phyloP scores from a whole-genome alignment of 176 grass and related monocot species.

The Avena insularis region DNA sequence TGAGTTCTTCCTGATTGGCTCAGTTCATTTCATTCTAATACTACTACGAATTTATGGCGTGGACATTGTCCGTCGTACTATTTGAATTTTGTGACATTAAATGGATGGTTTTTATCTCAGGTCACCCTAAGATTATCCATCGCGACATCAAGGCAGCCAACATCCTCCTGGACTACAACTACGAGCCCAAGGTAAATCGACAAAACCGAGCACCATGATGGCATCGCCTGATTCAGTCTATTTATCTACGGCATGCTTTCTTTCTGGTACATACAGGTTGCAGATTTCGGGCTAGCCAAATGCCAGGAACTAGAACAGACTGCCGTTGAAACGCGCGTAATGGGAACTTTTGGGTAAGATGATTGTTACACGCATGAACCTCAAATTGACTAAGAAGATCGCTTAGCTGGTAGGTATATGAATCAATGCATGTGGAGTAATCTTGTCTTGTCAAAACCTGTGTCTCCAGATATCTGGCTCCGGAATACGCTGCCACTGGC shows the following conservation, averaged over 20 bases:
- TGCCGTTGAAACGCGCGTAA: slow-evolving; percentile 67
- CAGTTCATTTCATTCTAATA: not conserved
- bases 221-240: not conserved
- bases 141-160: slow-evolving; percentile 90
- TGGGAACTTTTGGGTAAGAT: slow-evolving; percentile 84
- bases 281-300: slow-evolving; percentile 88
- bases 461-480: slow-evolving; percentile 77
- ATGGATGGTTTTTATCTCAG: slow-evolving; percentile 37
- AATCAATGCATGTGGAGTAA: slow-evolving; percentile 6
- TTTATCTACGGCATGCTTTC: not conserved
- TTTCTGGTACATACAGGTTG: slow-evolving; percentile 51
- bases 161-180: slow-evolving; percentile 83
- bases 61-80: not conserved
- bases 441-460: not conserved
- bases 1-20: slow-evolving; percentile 44
- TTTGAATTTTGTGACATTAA: not conserved
- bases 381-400: not conserved
- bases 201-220: not conserved
- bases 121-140: slow-evolving; percentile 86
- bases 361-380: not conserved
- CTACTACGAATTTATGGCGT: not conserved
- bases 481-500: slow-evolving; percentile 78
- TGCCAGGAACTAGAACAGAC: slow-evolving; percentile 55
- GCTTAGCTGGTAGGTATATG: not conserved
- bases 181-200: slow-evolving; percentile 67